A percentile compares a stretch with the other conserved stretches of the same genome.
Conservation (phyloP, 2,329 filamentous ascomycete species). For the Claviceps sp. region DNA sequence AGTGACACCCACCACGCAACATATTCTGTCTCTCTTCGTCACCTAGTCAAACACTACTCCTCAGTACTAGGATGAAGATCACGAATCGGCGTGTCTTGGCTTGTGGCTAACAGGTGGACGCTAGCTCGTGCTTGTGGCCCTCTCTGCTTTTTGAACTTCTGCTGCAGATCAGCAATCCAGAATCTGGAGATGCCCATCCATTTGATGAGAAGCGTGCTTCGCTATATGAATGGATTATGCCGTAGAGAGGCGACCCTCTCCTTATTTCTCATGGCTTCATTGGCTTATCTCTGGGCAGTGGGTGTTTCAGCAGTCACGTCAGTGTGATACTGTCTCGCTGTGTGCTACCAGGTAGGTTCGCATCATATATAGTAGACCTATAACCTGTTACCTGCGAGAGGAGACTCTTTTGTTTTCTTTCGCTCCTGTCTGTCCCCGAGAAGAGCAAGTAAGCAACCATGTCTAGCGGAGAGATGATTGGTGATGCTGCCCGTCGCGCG, state of each 20-base stretch:
- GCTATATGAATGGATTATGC: background rate
- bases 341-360: background rate
- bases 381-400: background rate
- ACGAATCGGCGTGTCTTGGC: background rate
- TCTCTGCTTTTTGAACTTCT: background rate
- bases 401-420: background rate
- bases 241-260: background rate
- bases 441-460: background rate
- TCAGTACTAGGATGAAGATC: background rate
- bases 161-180: background rate
- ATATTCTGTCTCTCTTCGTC: background rate
- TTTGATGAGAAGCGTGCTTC: background rate
- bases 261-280: background rate
- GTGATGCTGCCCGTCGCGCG: background rate
- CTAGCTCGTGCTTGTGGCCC: background rate
- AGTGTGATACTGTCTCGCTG: background rate
- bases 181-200: background rate
- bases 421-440: background rate
- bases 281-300: background rate
- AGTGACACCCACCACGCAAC: background rate
- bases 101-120: background rate
- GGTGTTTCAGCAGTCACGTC: background rate
- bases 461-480: background rate
- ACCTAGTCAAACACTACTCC: background rate
- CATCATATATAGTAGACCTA: background rate